Evolutionary conservation across 2,329 filamentous ascomycete species (phyloP), one percentile per base, ranked within the genome.

Genomic region (Gaeumannomyces sp.): DNA sequence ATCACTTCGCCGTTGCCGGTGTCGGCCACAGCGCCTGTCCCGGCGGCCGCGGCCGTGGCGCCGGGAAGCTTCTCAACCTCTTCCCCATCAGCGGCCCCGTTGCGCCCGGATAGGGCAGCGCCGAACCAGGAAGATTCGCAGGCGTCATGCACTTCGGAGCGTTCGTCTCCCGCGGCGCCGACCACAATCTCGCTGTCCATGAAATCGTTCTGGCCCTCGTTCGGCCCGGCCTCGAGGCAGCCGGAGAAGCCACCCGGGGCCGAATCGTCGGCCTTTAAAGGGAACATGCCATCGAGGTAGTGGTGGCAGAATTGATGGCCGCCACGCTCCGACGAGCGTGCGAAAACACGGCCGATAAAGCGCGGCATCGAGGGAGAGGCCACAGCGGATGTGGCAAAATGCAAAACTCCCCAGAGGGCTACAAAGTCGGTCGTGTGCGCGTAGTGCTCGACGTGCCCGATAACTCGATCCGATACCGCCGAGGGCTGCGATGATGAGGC

Each of bases 361-460:
- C 86, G 81, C 62, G 86, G 85, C 67, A 88, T 80, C 59, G 79
- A 74, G 28, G 73, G 75, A 0, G 73, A 73, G 33, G 68, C 75
- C 59, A 72, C 83, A 0, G 76, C 73, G 2, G 80, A 73, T 29
- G 76, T 75, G 63, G 83, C 81, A 33, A 91, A 92, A 72, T 90
- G 83, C 50, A 94, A 78, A 7, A 93, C 85, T 1, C 91, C 91
- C 82, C 89, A 91, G 13, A 87, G 78, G 4, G 90, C 84, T 2
- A 94, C 90, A 69, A 92, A 90, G 70, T 95, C 91, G 22, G 81
- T 83, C 11, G 82, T 83, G 72, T 93, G 90, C 3, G 88, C 89
- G 71, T 93, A 95, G 74, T 95, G 91, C 75, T 95, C 91, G 56
- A 95, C 88, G 68, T 93, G 83, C 7, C 83, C 81, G 63, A 94